phyloP scores from a whole-genome alignment of 2,329 filamentous ascomycete species.

The Epichloe gansuensis region DNA sequence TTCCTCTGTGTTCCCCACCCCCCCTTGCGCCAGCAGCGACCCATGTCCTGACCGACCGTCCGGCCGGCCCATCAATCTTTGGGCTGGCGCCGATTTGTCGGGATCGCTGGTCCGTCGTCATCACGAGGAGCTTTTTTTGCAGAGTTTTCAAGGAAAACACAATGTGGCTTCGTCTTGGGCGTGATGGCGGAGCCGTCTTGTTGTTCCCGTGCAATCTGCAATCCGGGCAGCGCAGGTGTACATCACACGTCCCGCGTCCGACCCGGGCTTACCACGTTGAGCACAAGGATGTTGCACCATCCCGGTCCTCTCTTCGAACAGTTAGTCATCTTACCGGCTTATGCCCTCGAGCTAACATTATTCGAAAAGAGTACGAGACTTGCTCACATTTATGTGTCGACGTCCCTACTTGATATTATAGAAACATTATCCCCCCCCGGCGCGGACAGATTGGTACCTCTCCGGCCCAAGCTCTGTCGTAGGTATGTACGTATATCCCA shows the following conservation, averaged over 20 bases:
- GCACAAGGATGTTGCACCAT: not conserved
- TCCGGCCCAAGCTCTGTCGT: not conserved
- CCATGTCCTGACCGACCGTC: slow-evolving; percentile 1
- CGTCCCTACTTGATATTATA: not conserved
- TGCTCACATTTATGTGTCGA: not conserved
- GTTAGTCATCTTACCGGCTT: not conserved
- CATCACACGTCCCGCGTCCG: not conserved
- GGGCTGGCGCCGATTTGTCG: slow-evolving; percentile 5
- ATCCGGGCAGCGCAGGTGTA: not conserved
- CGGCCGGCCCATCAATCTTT: not conserved
- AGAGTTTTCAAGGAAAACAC: too few species aligned
- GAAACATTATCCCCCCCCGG: not conserved
- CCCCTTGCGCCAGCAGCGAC: not conserved
- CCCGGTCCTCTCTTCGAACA: slow-evolving; percentile 1
- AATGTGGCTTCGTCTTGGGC: not conserved
- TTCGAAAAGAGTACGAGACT: not conserved
- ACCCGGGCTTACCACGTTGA: not conserved
- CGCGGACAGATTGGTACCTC: not conserved
- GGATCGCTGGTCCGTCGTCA: not conserved
- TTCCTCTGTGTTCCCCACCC: not conserved
- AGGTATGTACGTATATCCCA: not conserved
- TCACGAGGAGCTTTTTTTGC: too few species aligned
- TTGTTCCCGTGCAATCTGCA: not conserved
- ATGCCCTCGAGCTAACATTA: slow-evolving; percentile 3
- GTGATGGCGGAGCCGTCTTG: not conserved